These are phyloP conservation scores for Torulaspora indica DNA, from an alignment of 805 yeast genomes.

Conservation along the genomic window DNA sequence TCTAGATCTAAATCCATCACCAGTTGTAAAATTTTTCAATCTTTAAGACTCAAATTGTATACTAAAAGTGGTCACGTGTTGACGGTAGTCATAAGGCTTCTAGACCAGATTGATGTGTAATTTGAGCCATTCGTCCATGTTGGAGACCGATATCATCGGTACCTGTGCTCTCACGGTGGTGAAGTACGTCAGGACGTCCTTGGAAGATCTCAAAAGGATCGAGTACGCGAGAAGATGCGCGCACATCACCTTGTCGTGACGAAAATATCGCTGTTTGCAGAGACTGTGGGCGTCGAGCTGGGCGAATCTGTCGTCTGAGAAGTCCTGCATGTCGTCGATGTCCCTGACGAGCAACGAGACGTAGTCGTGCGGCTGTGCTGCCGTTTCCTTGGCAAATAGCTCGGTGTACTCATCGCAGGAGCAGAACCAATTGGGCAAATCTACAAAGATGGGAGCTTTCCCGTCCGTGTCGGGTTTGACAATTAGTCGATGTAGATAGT, in stretches of 20 bases:
- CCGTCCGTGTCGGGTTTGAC: constrained; percentile 21
- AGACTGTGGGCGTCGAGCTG: constrained; percentile 29
- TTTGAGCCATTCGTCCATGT: constrained; percentile 36
- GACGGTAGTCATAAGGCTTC: too few species aligned
- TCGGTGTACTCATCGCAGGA: constrained; percentile 33
- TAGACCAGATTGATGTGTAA: constrained; percentile 34
- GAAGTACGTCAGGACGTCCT: constrained; percentile 23
- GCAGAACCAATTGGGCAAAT: constrained; percentile 33
- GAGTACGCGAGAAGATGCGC: constrained; percentile 35
- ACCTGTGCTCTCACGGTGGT: constrained; percentile 20
- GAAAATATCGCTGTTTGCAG: constrained; percentile 26
- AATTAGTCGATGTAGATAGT: constrained; percentile 21
- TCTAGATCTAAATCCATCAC: background rate
- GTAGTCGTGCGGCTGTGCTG: constrained; percentile 3
- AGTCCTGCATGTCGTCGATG: constrained; percentile 19
- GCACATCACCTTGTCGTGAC: constrained; percentile 28
- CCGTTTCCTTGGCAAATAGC: constrained; percentile 17
- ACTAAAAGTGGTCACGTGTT: constrained; percentile 1
- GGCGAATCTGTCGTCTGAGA: constrained; percentile 29
- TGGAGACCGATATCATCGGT: constrained; percentile 23
- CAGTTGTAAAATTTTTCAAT: constrained; percentile 2
- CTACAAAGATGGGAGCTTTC: constrained; percentile 29
- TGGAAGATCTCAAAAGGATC: constrained; percentile 25
- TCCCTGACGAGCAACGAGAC: constrained; percentile 13
- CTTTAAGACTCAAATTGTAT: background rate